These are phyloP conservation scores for Lactifluus piperatus DNA, from an alignment of 768 basidiomycete species.

Conservation along the genomic window DNA sequence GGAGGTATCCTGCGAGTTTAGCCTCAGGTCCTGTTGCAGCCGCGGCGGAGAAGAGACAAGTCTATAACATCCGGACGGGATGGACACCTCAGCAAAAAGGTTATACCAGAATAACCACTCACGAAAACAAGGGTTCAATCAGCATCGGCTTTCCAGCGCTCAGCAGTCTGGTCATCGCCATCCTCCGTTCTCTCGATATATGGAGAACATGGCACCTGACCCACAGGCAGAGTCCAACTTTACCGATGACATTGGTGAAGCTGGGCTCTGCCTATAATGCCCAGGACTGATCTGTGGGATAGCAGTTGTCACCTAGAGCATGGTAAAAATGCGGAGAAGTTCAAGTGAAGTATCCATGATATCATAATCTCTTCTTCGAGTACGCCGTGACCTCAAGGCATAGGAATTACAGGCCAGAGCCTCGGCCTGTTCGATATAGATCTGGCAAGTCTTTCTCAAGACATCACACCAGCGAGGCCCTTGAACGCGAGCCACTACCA, in stretches of 20 bases:
- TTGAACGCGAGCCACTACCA: too few species aligned
- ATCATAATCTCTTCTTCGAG: neutral
- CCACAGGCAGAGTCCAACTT: too few species aligned
- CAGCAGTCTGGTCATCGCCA: neutral
- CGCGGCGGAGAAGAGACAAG: conserved; percentile 1
- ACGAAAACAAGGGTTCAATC: conserved; percentile 7
- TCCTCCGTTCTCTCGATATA: conserved; percentile 1
- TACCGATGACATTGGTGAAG: too few species aligned
- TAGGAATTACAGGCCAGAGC: too few species aligned
- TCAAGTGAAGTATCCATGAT: neutral
- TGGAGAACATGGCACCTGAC: conserved; percentile 2
- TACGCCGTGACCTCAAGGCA: neutral
- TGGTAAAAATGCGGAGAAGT: neutral
- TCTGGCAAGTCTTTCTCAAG: neutral
- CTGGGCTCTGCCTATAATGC: neutral
- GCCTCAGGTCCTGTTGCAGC: conserved; percentile 1
- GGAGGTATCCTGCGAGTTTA: neutral
- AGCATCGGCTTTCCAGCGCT: conserved; percentile 5
- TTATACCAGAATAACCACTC: neutral
- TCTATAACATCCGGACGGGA: neutral
- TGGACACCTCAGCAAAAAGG: neutral
- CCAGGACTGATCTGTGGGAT: neutral
- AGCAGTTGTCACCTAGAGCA: neutral
- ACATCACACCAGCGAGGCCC: too few species aligned
- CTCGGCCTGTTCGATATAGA: neutral